Conservation (phyloP, 2,329 filamentous ascomycete genomes). For the Colletotrichum shisoi region DNA sequence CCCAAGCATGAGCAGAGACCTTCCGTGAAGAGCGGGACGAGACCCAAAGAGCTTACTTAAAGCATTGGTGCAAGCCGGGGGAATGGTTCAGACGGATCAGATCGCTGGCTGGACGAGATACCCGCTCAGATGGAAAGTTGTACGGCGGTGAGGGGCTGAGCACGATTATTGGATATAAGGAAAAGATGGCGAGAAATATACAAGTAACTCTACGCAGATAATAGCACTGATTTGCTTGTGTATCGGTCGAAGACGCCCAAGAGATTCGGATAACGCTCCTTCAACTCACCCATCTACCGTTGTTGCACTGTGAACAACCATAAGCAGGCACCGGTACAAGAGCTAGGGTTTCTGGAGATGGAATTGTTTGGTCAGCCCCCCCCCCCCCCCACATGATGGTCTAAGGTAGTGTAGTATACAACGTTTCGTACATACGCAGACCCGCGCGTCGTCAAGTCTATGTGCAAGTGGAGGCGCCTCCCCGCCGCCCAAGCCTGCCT, state of each 20-base stretch:
- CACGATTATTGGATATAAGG: not conserved
- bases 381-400: slow-evolving; percentile 11
- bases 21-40: not conserved
- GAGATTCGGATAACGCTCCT: not conserved
- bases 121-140: not conserved
- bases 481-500: slow-evolving; percentile 29
- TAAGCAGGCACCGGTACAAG: not conserved
- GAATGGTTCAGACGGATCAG: not conserved
- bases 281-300: too few relatives aligned
- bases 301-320: not conserved
- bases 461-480: slow-evolving; percentile 36
- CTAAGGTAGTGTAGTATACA: slow-evolving; percentile 40
- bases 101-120: not conserved
- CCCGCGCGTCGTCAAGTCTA: slow-evolving; percentile 38
- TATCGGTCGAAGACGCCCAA: too few relatives aligned
- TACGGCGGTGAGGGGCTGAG: too few relatives aligned
- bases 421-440: slow-evolving; percentile 38
- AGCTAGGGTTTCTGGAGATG: not conserved
- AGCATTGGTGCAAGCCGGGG: too few relatives aligned
- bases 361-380: slow-evolving; percentile 17
- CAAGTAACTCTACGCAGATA: too few relatives aligned
- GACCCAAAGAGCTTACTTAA: not conserved
- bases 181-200: not conserved
- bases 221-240: not conserved
- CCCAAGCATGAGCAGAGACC: not conserved